Evolutionary conservation across 352 stramenopile species (phyloP), one percentile per base, ranked within the genome.

Genomic region (Globisporangium recalcitrans): DNA sequence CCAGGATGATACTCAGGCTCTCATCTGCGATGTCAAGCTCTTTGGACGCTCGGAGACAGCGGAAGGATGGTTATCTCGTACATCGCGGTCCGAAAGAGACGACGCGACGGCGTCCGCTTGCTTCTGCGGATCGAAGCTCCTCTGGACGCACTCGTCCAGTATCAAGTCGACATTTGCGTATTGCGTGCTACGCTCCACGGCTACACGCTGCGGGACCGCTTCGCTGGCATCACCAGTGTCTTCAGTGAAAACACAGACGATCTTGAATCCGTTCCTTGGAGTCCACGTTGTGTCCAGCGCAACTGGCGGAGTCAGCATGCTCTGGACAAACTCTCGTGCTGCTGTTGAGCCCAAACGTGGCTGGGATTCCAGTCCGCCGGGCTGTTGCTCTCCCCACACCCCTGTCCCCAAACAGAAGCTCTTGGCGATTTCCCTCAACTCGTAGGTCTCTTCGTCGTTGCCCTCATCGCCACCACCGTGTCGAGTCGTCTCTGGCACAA

Each of bases 91-190:
- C 40, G 59, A 62, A 1, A 82, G 66, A 5, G 68, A 63, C 2
- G 71, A 63, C 3, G 71, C 38, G 3, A 67, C 61, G 32, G 70
- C 52, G 9, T 85, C 73, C 11, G 70, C 58, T 40, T 86, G 57
- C 52, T 90, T 87, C 24, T 71, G 67, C 22, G 69, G 68, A 19
- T 88, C 80, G 29, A 86, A 78, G 38, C 65, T 77, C 57, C 70
- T 64, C 46, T 78, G 79, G 3, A 90, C 57, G 29, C 77, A 81
- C 31, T 88, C 79, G 1, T 90, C 74, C 4, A 83, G 26, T 4
- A 89, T 70, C 13, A 65, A 24, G 8, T 90, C 80, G 4, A 87
- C 29, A 19, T 64, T 69, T 13, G 73, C 9, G 29, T 68, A 73
- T 16, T 67, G 40, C 29, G 90, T 46, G 10, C 68, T 44, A 14